Conservation (phyloP, 805 yeast species). For the Blastobotrys muscicola region DNA sequence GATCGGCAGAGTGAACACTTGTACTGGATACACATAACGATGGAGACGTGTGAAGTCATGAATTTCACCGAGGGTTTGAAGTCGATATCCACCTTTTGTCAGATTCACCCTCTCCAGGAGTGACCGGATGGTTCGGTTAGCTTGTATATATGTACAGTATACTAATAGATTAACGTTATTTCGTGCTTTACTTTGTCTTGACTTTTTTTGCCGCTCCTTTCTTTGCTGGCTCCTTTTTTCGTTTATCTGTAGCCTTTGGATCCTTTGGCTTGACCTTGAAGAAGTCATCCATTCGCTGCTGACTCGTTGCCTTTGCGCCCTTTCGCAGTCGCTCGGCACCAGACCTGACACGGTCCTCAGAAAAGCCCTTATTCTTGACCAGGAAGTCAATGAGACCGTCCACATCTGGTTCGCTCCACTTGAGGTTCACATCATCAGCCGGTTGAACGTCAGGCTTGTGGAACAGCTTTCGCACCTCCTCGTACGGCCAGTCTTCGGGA, state of each 20-base stretch:
- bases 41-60: too few species aligned
- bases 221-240: conserved; percentile 9
- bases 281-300: conserved; percentile 88
- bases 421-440: conserved; percentile 53
- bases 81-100: too few species aligned
- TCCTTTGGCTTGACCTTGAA: conserved; percentile 58
- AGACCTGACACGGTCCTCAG: conserved; percentile 80
- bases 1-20: too few species aligned
- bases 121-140: too few species aligned
- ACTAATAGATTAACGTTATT: too few species aligned
- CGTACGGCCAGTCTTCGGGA: conserved; percentile 92
- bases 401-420: conserved; percentile 84
- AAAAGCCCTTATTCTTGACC: conserved; percentile 83
- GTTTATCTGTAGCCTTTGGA: conserved; percentile 19
- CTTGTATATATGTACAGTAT: too few species aligned
- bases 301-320: conserved; percentile 75
- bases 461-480: conserved; percentile 79
- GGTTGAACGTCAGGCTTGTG: conserved; percentile 68
- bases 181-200: too few species aligned
- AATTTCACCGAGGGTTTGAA: too few species aligned
- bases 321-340: conserved; percentile 83
- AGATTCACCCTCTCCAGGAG: too few species aligned
- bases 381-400: conserved; percentile 75
- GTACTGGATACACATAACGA: too few species aligned
- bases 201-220: too few species aligned